Conservation (phyloP, 129 eudicot species). For the Heracleum sosnowskyi region DNA sequence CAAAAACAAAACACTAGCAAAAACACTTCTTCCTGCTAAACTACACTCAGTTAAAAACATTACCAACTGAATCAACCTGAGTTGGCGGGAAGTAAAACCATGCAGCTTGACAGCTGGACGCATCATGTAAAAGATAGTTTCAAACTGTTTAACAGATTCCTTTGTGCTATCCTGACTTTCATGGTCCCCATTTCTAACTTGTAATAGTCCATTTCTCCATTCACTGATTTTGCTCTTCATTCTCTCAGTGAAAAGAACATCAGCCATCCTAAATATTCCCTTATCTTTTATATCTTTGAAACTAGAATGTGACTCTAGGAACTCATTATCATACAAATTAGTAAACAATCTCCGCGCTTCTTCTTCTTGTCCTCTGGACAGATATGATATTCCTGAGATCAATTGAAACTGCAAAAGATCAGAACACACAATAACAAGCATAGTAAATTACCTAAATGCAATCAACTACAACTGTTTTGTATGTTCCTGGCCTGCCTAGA, state of each 20-base stretch:
- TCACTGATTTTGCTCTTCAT: slow-evolving; percentile 51
- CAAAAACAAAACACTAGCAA: not conserved
- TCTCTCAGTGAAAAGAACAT: slow-evolving; percentile 73
- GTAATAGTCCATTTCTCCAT: slow-evolving; percentile 58
- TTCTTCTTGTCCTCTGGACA: slow-evolving; percentile 93
- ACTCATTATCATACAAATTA: slow-evolving; percentile 36
- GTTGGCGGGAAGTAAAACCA: slow-evolving; percentile 78
- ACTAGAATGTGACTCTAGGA: slow-evolving; percentile 21
- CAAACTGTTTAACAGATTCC: slow-evolving; percentile 38
- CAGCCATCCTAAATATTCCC: slow-evolving; percentile 53
- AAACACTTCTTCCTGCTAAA: not conserved
- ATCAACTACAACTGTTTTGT: not conserved
- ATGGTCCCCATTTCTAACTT: slow-evolving; percentile 28
- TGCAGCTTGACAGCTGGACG: slow-evolving; percentile 76
- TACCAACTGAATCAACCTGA: slow-evolving; percentile 85
- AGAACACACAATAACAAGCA: slow-evolving; percentile 12
- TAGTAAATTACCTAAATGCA: not conserved
- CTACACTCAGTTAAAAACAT: slow-evolving; percentile 29
- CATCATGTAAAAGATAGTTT: slow-evolving; percentile 59
- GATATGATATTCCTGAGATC: slow-evolving; percentile 96
- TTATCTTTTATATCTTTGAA: slow-evolving; percentile 31
- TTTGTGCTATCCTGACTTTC: slow-evolving; percentile 17
- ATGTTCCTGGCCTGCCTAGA: not conserved
- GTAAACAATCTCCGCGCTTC: slow-evolving; percentile 45
- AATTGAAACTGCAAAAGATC: slow-evolving; percentile 32